These are phyloP conservation scores for Persicaria tinctoria DNA, from an alignment of 148 eudicot species.

Conservation along the genomic window DNA sequence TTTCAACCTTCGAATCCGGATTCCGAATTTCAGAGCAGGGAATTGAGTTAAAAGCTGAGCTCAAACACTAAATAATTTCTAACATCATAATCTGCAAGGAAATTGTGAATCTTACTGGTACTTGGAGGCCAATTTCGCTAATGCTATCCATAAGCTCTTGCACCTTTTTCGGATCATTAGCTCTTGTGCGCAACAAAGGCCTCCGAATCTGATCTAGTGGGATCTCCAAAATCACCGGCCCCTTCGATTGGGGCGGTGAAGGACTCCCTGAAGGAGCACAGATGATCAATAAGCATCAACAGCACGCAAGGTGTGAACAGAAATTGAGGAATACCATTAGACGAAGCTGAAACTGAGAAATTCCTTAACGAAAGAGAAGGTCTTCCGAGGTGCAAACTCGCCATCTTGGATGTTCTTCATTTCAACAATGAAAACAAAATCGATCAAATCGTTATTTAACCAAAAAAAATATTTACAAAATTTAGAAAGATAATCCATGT, in stretches of 20 bases:
- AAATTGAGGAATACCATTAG: slow-evolving; percentile 29
- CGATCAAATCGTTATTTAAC: neutral
- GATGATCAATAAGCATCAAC: neutral
- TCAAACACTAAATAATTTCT: neutral
- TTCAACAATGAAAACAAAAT: neutral
- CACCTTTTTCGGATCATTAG: slow-evolving; percentile 82
- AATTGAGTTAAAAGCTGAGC: neutral
- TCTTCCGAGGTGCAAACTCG: slow-evolving; percentile 32
- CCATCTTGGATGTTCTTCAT: slow-evolving; percentile 27
- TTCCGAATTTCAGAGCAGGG: neutral
- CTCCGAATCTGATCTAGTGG: slow-evolving; percentile 83
- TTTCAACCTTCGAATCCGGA: no score
- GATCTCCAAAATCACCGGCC: slow-evolving; percentile 73
- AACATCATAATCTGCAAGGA: neutral
- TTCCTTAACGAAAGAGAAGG: slow-evolving; percentile 28
- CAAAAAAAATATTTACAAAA: no score
- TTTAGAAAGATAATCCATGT: no score
- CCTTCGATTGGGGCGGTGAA: slow-evolving; percentile 47
- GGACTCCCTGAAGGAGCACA: slow-evolving; percentile 47
- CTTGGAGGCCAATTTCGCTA: slow-evolving; percentile 83
- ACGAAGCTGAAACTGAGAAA: slow-evolving; percentile 40
- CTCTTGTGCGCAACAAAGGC: slow-evolving; percentile 84
- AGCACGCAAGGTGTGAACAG: neutral
- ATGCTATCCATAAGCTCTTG: slow-evolving; percentile 93
- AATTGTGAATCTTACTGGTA: slow-evolving; percentile 48